Evolutionary conservation across 2,329 filamentous ascomycete species (phyloP).

Genomic region (Ceratocystis ficicola): DNA sequence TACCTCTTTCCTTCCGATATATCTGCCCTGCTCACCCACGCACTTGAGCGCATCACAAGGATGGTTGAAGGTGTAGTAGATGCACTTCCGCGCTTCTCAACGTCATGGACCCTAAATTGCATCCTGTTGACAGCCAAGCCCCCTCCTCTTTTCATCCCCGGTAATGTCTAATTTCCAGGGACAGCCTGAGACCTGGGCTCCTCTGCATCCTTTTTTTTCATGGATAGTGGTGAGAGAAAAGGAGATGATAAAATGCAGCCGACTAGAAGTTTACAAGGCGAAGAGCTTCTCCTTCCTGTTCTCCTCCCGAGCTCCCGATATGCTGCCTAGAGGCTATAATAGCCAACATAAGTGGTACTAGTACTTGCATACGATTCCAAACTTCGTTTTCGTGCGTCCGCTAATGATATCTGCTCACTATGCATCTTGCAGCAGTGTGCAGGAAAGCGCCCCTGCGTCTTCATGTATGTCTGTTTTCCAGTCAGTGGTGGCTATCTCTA

Average conservation of each 20-base stretch:
- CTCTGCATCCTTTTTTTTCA: neutral
- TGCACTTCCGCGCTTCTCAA: neutral
- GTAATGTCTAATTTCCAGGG: neutral
- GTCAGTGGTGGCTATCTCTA: neutral
- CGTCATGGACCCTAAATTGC: neutral
- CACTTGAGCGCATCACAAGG: neutral
- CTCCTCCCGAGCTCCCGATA: neutral
- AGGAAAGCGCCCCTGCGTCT: neutral
- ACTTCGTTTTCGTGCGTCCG: neutral
- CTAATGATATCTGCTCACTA: neutral
- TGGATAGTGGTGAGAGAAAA: no score
- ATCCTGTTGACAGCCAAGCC: neutral
- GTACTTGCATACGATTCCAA: neutral
- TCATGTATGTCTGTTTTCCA: neutral
- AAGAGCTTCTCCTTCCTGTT: neutral
- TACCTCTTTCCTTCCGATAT: neutral
- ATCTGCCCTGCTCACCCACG: neutral
- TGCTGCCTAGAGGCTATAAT: neutral
- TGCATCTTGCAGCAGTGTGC: slow-evolving; percentile 8
- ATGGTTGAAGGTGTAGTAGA: neutral
- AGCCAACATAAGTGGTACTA: neutral
- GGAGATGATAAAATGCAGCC: neutral
- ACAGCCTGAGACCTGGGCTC: neutral
- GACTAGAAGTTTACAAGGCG: neutral
- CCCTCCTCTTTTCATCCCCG: neutral